phyloP scores from a whole-genome alignment of 1,139 yeast genomes.

The Hemisphaericaspora subhashii region DNA sequence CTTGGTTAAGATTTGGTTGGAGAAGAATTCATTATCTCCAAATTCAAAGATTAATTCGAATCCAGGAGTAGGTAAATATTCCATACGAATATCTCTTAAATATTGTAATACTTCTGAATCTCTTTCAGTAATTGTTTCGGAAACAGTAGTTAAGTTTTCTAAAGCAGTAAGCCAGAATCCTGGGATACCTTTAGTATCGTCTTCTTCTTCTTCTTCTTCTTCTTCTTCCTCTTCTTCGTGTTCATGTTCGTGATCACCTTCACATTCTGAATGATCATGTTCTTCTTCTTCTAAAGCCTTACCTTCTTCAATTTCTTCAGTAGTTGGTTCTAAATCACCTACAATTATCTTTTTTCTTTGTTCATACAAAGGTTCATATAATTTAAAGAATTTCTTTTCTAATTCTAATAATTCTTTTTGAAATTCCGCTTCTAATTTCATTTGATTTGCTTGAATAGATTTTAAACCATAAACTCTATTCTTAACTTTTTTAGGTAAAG shows the following conservation, averaged over 20 bases:
- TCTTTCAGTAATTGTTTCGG: slow-evolving; percentile 86
- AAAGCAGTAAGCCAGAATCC: slow-evolving; percentile 96
- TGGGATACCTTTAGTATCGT: slow-evolving; percentile 72
- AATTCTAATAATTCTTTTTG: slow-evolving; percentile 85
- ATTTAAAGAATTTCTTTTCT: slow-evolving; percentile 75
- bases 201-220: slow-evolving; percentile 41
- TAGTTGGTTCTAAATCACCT: slow-evolving; percentile 77
- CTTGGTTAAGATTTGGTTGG: slow-evolving; percentile 70
- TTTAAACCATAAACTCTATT: slow-evolving; percentile 81
- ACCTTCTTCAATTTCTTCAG: slow-evolving; percentile 77
- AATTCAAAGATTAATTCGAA: slow-evolving; percentile 85
- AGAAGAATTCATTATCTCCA: slow-evolving; percentile 72
- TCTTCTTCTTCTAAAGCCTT: slow-evolving; percentile 59
- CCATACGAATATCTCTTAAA: slow-evolving; percentile 72
- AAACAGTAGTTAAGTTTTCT: slow-evolving; percentile 78
- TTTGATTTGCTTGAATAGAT: slow-evolving; percentile 79
- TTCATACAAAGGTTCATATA: slow-evolving; percentile 76
- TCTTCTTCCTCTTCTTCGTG: slow-evolving; percentile 47
- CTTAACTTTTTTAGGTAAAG: slow-evolving; percentile 73
- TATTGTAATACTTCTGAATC: slow-evolving; percentile 80
- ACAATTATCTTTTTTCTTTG: slow-evolving; percentile 70
- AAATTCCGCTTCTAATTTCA: slow-evolving; percentile 84
- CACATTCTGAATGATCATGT: slow-evolving; percentile 41
- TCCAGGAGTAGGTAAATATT: slow-evolving; percentile 87
- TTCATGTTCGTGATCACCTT: slow-evolving; percentile 36